A percentile compares a stretch with the other conserved stretches of the same genome.
Evolutionary conservation across 352 stramenopile genomes (phyloP).

Genomic region (Phytophthora sp.): DNA sequence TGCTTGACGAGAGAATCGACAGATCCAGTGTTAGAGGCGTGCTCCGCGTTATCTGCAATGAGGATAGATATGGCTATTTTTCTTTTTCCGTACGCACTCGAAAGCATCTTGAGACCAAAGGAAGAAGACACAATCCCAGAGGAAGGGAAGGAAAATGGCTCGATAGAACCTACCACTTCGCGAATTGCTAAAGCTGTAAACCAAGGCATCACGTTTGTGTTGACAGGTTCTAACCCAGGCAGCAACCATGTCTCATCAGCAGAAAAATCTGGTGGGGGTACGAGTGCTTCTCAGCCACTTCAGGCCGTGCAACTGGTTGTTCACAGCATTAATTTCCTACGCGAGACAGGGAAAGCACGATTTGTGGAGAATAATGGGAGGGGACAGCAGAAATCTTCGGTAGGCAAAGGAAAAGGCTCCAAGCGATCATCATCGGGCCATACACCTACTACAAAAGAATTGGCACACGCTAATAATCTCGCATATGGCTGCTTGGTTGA

Average conservation of each 20-base stretch:
- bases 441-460: not conserved
- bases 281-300: constrained; percentile 30
- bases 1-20: constrained; percentile 40
- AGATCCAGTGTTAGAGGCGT: constrained; percentile 63
- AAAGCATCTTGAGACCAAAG: constrained; percentile 32
- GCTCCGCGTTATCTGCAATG: constrained; percentile 42
- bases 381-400: not conserved
- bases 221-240: constrained; percentile 35
- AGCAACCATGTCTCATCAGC: no score
- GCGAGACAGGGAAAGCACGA: constrained; percentile 72
- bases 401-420: constrained; percentile 21
- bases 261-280: no score
- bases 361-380: constrained; percentile 76
- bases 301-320: constrained; percentile 73
- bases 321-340: constrained; percentile 82
- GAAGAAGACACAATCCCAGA: not conserved
- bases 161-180: constrained; percentile 1
- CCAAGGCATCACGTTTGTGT: constrained; percentile 48
- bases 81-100: constrained; percentile 76
- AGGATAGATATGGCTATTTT: constrained; percentile 73
- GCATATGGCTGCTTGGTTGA: constrained; percentile 70
- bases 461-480: constrained; percentile 24
- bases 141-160: not conserved
- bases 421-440: constrained; percentile 11
- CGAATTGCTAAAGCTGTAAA: constrained; percentile 38